Evolutionary conservation across 1,284 basidiomycete species (phyloP), one percentile per base, ranked within the genome.

Genomic region (Ceratobasidium sp.): DNA sequence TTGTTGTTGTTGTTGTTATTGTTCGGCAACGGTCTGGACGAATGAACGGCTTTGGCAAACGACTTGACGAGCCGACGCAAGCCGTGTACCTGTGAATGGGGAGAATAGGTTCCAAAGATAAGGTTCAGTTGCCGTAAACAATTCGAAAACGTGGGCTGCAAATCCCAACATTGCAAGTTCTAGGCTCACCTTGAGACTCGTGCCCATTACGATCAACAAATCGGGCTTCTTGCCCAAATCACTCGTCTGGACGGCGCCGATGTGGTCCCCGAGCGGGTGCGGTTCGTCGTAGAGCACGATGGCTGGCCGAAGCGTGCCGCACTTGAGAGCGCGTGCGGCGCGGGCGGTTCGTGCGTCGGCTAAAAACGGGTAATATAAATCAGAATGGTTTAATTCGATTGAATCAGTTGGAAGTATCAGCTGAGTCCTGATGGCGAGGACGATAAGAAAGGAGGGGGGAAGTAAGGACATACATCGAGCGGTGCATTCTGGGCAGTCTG

Each of bases 151-250:
- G 61, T 40, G 61, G 28, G 15, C 61, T 17, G 61, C 61, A 62
- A 62, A 62, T 62, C 61, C 57, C 28, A 38, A 33, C 57, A 2
- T 33, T 33, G 46, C 17, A 48, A 13, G 15, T 10, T 62, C 38
- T 40, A 15, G 28, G 12, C 67, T 26, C 17, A 85, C 88, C 83
- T 98, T 97, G 81, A 99, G 90, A 40, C 95, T 96, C 17, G 97
- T 99, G 56, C 97, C 97, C 92, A 98, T 97, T 81, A 99, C 93
- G 82, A 99, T 92, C 57, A 99, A 87, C 86, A 98, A 88, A 83
- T 98, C 97, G 0, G 97, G 97, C 82, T 91, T 92, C 69, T 91
- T 91, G 13, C 86, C 84, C 17, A 96, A 83, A 84, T 97, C 96
- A 26, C 88, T 86, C 1, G 90, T 86, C 80, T 96, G 92, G 15